phyloP scores from a whole-genome alignment of 2,329 filamentous ascomycete species.

The Epichloe baconii region DNA sequence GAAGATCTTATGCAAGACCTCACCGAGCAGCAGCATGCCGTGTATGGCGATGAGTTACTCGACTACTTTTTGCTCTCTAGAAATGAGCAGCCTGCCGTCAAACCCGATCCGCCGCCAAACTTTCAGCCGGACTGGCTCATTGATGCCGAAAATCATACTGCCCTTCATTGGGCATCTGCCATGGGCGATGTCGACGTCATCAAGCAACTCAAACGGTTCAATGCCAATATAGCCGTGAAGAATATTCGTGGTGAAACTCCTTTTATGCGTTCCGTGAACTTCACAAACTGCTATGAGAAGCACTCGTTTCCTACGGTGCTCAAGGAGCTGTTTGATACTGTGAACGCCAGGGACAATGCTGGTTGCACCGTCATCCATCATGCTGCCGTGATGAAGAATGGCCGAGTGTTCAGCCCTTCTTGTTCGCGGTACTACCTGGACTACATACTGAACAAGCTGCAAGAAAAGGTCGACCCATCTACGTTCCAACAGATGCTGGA shows the following conservation, averaged over 20 bases:
- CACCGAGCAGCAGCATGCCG: conserved; percentile 70
- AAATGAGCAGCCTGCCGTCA: conserved; percentile 58
- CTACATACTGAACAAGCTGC: conserved; percentile 74
- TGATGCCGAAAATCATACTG: conserved; percentile 83
- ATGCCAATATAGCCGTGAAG: conserved; percentile 58
- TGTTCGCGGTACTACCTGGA: conserved; percentile 91
- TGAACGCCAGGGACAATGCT: conserved; percentile 65
- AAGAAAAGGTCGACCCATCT: conserved; percentile 61
- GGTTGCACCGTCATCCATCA: conserved; percentile 90
- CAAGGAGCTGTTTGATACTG: conserved; percentile 69
- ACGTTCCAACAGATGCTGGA: conserved; percentile 71
- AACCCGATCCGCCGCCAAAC: conserved; percentile 67
- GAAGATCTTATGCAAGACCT: conserved; percentile 48
- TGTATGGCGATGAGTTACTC: conserved; percentile 85
- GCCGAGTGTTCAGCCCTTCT: conserved; percentile 68
- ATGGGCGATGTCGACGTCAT: conserved; percentile 95
- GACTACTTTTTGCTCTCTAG: conserved; percentile 94
- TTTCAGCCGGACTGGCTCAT: conserved; percentile 89
- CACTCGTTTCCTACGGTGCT: conserved; percentile 77
- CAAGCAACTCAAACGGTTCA: conserved; percentile 70
- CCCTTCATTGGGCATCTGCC: conserved; percentile 90
- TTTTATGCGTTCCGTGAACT: conserved; percentile 85
- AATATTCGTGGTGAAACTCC: conserved; percentile 75
- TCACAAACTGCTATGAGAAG: conserved; percentile 95
- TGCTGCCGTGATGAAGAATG: conserved; percentile 76